Base-by-base conservation (phyloP, 345 rosid species). In the Cardamine chenopodiifolia region DNA sequence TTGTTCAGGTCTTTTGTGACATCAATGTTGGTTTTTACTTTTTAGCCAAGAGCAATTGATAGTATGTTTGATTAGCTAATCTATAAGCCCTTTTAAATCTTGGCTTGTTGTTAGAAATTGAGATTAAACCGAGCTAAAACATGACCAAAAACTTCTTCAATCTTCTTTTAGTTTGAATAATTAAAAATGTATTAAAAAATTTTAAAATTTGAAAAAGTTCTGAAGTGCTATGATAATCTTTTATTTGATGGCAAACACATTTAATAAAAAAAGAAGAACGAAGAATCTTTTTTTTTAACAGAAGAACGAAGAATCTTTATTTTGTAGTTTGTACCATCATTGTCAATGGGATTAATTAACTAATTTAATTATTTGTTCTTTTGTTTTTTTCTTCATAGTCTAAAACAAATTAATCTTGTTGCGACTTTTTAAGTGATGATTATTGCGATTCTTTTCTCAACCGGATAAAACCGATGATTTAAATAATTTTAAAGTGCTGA, bases 401-500 rank as follows among this genome's bases (percentile, higher is more conserved):
- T 4, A 28, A 8, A 44, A 40, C 34, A 22, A 67, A 52, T 22
- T 34, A 67, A 14, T 67, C 45, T n/a, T 2, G 17, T 25, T 57
- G 50, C 12, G 15, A 74, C 72, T 66, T 74, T 37, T 58, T 1
- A 23, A 66, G 35, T 57, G 66, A 75, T 75, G 73, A 60, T 74
- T 45, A 57, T 8, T 26, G 54, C 67, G 25, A 66, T 9, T 17
- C 22, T 32, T 64, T 64, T 22, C 26, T 34, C 37, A 55, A 40
- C 48, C 63, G 44, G 64, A 72, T 28, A n/a, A n/a, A n/a, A n/a
- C n/a, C n/a, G n/a, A n/a, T n/a, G n/a, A n/a, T n/a, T n/a, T n/a
- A n/a, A n/a, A n/a, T n/a, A n/a, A n/a, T 66, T 74, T 37, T 58
- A 2, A 23, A 66, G 35, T 57, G 66, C 67, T 75, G 73, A 60